Percentiles rank a stretch among this genome's conserved stretches.
Evolutionary conservation across 1,139 yeast genomes (phyloP).

Genomic region (Martiniozyma asiatica): DNA sequence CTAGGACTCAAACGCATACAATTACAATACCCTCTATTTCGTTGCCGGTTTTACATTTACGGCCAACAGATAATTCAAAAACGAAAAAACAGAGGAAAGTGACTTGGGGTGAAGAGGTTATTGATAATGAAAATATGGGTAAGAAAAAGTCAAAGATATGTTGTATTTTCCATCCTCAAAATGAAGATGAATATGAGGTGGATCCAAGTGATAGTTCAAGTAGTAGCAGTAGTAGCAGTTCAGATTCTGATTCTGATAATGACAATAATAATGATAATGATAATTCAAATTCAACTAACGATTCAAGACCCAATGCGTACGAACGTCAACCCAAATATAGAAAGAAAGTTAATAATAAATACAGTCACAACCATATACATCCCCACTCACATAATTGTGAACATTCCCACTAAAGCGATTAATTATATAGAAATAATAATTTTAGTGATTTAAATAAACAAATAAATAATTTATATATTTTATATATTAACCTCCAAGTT

Average conservation of each 20-base stretch:
- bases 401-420: too few relatives aligned
- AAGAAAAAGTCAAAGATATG: slow-evolving; percentile 90
- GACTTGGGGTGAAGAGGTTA: slow-evolving; percentile 73
- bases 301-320: slow-evolving; percentile 53
- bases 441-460: too few relatives aligned
- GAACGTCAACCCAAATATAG: slow-evolving; percentile 60
- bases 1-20: slow-evolving; percentile 7
- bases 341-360: slow-evolving; percentile 18
- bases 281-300: slow-evolving; percentile 18
- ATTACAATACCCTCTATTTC: slow-evolving; percentile 7
- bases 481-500: slow-evolving; percentile 57
- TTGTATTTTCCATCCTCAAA: slow-evolving; percentile 83
- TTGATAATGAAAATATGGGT: slow-evolving; percentile 81
- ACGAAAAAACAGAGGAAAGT: slow-evolving; percentile 37
- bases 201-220: too few relatives aligned
- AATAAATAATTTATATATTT: too few relatives aligned
- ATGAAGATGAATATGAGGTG: slow-evolving; percentile 47
- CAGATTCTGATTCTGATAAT: slow-evolving; percentile 25
- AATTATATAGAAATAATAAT: too few relatives aligned
- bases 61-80: slow-evolving; percentile 7
- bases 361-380: slow-evolving; percentile 5
- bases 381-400: too few relatives aligned
- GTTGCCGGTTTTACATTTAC: slow-evolving; percentile 6
- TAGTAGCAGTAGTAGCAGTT: too few relatives aligned
- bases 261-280: too few relatives aligned